phyloP scores from a whole-genome alignment of 306 rosid species.

The Ammopiptanthus mongolicus region DNA sequence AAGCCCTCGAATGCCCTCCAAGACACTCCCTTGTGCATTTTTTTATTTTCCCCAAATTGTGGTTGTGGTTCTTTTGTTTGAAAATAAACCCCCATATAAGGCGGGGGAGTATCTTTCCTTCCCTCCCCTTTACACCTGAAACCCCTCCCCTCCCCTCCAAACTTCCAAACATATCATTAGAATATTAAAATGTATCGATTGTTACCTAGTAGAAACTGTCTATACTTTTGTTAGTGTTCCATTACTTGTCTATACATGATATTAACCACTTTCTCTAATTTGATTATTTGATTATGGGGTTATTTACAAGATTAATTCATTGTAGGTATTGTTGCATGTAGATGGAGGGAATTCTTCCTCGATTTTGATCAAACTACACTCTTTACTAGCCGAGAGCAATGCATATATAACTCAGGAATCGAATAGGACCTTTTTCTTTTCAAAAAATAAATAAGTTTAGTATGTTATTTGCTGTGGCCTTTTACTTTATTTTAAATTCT shows the following conservation, averaged over 20 bases:
- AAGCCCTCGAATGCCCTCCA: too few species aligned
- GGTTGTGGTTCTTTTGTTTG: too few species aligned
- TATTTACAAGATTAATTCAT: neutral
- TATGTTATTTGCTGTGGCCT: neutral
- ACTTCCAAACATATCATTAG: too few species aligned
- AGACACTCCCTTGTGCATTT: too few species aligned
- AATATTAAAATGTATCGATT: neutral
- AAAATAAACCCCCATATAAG: too few species aligned
- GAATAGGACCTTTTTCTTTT: neutral
- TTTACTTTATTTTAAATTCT: conserved; percentile 15
- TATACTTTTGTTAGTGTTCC: neutral
- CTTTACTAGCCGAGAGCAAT: neutral
- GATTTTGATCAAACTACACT: conserved; percentile 1
- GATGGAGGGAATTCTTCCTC: conserved; percentile 14
- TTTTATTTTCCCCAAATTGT: too few species aligned
- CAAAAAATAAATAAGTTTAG: neutral
- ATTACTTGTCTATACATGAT: neutral
- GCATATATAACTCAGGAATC: conserved; percentile 6
- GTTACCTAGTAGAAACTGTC: neutral
- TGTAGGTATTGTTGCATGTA: conserved; percentile 10
- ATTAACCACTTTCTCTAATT: neutral
- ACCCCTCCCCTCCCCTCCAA: too few species aligned
- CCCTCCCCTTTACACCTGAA: too few species aligned
- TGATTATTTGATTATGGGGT: neutral
- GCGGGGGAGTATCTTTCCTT: too few species aligned